These are phyloP conservation scores for Geotrichum ghanense DNA, from an alignment of 805 yeast genomes.

Conservation along the genomic window DNA sequence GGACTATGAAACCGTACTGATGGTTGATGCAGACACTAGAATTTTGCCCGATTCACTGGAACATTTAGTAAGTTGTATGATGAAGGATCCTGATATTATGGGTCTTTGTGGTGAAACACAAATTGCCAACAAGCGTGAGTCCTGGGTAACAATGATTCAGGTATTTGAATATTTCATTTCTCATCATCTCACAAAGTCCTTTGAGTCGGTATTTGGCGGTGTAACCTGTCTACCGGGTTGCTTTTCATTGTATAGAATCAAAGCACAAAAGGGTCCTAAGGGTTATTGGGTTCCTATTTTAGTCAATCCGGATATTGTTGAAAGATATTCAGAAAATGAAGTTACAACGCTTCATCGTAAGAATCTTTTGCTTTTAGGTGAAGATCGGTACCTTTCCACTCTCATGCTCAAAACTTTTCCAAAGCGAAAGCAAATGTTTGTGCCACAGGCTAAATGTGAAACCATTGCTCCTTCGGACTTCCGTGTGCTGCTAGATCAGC, in stretches of 20 bases:
- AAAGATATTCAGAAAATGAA: constrained; percentile 78
- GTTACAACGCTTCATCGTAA: constrained; percentile 76
- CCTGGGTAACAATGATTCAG: constrained; percentile 90
- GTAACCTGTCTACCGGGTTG: constrained; percentile 96
- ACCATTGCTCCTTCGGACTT: constrained; percentile 82
- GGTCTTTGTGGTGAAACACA: constrained; percentile 94
- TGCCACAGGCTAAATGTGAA: constrained; percentile 86
- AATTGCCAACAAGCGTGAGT: constrained; percentile 66
- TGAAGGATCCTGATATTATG: constrained; percentile 75
- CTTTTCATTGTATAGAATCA: constrained; percentile 84
- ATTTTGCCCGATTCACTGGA: constrained; percentile 79
- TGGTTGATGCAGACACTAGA: constrained; percentile 93
- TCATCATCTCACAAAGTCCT: constrained; percentile 89
- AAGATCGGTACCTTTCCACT: constrained; percentile 77
- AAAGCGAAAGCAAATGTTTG: constrained; percentile 73
- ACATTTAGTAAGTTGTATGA: constrained; percentile 86
- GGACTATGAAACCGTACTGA: constrained; percentile 66
- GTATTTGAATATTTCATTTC: constrained; percentile 89
- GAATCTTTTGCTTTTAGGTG: constrained; percentile 77
- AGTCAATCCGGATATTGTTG: constrained; percentile 89
- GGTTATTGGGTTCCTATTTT: constrained; percentile 89
- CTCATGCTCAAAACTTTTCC: constrained; percentile 86
- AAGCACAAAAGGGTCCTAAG: constrained; percentile 69
- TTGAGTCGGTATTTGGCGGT: constrained; percentile 89
- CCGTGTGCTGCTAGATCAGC: constrained; percentile 70